These are phyloP conservation scores for Mortierella sp. DNA, from an alignment of 371 early-diverging fungal species.

Conservation along the genomic window DNA sequence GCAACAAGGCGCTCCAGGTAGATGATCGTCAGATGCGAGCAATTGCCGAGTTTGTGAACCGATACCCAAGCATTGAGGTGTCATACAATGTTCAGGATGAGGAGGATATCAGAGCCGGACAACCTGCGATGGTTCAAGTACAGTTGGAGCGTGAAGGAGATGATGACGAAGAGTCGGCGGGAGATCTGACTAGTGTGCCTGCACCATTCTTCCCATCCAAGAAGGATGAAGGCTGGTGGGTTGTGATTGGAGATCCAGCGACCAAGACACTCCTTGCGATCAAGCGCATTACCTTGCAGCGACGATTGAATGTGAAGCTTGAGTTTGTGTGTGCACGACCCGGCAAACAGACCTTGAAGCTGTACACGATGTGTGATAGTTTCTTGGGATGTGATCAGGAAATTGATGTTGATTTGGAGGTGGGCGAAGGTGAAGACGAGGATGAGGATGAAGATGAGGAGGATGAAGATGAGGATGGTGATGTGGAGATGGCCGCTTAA, in stretches of 20 bases:
- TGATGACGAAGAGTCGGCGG: conserved; percentile 68
- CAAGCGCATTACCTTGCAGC: conserved; percentile 86
- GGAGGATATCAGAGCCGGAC: conserved; percentile 68
- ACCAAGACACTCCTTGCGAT: conserved; percentile 87
- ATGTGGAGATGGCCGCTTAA: conserved; percentile 50
- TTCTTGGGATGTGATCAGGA: conserved; percentile 97
- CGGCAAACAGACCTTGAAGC: conserved; percentile 74
- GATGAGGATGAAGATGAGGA: conserved; percentile 59
- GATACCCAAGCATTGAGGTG: conserved; percentile 94
- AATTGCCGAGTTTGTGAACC: conserved; percentile 89
- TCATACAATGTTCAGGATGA: conserved; percentile 73
- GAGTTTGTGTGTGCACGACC: conserved; percentile 85
- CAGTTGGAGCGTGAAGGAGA: conserved; percentile 84
- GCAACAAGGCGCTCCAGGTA: conserved; percentile 75
- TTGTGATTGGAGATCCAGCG: conserved; percentile 87
- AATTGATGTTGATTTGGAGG: conserved; percentile 79
- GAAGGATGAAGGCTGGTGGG: conserved; percentile 98
- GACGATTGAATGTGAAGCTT: conserved; percentile 73
- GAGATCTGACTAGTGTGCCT: conserved; percentile 76
- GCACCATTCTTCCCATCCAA: conserved; percentile 93
- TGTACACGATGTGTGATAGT: conserved; percentile 94
- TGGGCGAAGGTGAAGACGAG: conserved; percentile 70
- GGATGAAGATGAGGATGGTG: conserved; percentile 52
- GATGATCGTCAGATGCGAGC: conserved; percentile 75
- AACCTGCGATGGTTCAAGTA: conserved; percentile 72